Evolutionary conservation across 1,139 yeast genomes (phyloP), one percentile per base, ranked within the genome.

Genomic region (Pichia kudriavzevii): DNA sequence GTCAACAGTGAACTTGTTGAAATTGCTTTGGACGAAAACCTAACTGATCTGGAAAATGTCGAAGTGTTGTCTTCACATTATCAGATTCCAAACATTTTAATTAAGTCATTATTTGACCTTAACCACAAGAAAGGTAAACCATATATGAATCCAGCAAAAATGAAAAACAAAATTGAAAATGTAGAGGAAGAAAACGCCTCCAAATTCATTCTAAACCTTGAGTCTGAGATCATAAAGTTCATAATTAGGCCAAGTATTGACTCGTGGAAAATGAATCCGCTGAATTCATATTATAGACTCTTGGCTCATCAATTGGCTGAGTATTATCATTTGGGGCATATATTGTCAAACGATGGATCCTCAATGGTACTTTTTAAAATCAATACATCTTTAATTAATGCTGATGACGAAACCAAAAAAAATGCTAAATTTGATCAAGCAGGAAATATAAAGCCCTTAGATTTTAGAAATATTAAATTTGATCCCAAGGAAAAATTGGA

Each of bases 221-320:
- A 79, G 47, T 58, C 62, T 22, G 67, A 67, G 32, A 50, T 68
- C 30, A 48, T 63, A 12, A 63, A 63, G 22, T 64, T 76, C 32
- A 54, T 67, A 18, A 48, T 46, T 4, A 50, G 55, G 24, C 55
- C 59, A 8, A 51, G 52, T 26, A 63, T 61, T 2, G 66, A 61
- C 29, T 63, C 72, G 0, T 64, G 68, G 52, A 64, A 68, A 34
- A 48, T 73, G 48, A 58, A 67, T 52, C 77, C 67, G 19, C 64
- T 74, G 65, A 80, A 80, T 53, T 75, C 84, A 2, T 80, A 76
- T 53, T 77, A 74, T 46, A 59, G 88, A 44, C 58, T 80, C 26
- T 56, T 80, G 36, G 67, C 79, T 1, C 87, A 80, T 53, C 81
- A 79, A 43, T 58, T 79, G 22, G 82, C 87, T 12, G 80, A 76